These are phyloP conservation scores for Anthostomella pinea DNA, from an alignment of 2,329 filamentous ascomycete species.

Conservation along the genomic window DNA sequence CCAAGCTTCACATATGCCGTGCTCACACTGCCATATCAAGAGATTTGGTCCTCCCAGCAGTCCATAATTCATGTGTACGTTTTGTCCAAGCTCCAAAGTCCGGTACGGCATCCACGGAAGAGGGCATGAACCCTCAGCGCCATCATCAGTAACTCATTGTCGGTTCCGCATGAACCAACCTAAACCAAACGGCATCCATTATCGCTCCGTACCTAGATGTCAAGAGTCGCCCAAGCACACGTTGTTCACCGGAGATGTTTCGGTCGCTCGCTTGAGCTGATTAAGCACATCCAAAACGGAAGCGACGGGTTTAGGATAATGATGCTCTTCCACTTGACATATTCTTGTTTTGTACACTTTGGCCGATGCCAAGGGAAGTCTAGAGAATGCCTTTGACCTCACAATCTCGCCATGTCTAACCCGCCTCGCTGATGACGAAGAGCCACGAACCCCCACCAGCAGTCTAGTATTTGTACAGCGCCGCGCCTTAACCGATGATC, in stretches of 20 bases:
- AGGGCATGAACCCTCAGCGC: constrained; percentile 1
- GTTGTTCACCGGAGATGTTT: neutral
- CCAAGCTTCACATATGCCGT: constrained; percentile 9
- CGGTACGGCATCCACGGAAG: neutral
- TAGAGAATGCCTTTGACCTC: constrained; percentile 30
- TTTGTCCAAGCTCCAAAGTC: constrained; percentile 1
- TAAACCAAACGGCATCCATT: neutral
- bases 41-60: neutral
- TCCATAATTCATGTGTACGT: neutral
- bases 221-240: no score
- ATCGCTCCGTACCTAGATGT: neutral
- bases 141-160: no score
- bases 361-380: constrained; percentile 28
- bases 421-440: constrained; percentile 15
- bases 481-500: constrained; percentile 76
- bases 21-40: constrained; percentile 1
- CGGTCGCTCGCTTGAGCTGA: neutral
- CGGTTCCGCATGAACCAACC: no score
- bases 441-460: constrained; percentile 15
- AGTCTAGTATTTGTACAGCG: constrained; percentile 32
- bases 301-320: no score
- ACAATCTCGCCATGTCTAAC: constrained; percentile 30
- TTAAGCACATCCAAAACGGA: no score
- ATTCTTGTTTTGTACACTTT: constrained; percentile 32
- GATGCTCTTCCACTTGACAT: constrained; percentile 27